These are phyloP conservation scores for Boletus mariae DNA, from an alignment of 1,284 basidiomycete genomes.

Conservation along the genomic window DNA sequence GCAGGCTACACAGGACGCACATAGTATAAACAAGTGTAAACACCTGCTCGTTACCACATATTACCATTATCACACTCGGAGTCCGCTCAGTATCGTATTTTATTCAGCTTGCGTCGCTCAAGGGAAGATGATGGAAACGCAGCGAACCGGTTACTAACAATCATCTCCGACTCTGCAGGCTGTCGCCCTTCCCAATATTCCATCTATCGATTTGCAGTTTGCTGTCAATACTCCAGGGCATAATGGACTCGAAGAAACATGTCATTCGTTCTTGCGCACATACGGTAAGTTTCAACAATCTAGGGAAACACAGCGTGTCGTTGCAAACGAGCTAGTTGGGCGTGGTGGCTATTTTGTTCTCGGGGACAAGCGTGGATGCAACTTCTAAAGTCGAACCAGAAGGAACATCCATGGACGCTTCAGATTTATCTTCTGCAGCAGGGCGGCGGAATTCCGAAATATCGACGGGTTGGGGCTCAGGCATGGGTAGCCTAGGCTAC, in stretches of 20 bases:
- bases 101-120: too few species aligned
- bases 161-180: too few species aligned
- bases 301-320: background rate
- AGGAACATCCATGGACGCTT: background rate
- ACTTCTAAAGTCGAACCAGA: background rate
- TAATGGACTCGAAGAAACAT: too few species aligned
- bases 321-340: background rate
- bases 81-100: too few species aligned
- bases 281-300: background rate
- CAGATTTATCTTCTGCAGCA: background rate
- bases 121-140: too few species aligned
- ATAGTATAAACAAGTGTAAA: background rate
- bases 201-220: too few species aligned
- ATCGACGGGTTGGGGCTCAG: conserved; percentile 3
- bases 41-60: background rate
- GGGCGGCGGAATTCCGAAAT: background rate
- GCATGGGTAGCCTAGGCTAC: background rate
- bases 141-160: too few species aligned
- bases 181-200: too few species aligned
- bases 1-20: background rate
- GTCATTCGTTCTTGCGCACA: background rate
- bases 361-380: background rate
- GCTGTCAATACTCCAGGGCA: too few species aligned
- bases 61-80: too few species aligned
- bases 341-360: background rate